phyloP scores from a whole-genome alignment of 225 moss, liverwort and hornwort genomes.

The Asterella californica region DNA sequence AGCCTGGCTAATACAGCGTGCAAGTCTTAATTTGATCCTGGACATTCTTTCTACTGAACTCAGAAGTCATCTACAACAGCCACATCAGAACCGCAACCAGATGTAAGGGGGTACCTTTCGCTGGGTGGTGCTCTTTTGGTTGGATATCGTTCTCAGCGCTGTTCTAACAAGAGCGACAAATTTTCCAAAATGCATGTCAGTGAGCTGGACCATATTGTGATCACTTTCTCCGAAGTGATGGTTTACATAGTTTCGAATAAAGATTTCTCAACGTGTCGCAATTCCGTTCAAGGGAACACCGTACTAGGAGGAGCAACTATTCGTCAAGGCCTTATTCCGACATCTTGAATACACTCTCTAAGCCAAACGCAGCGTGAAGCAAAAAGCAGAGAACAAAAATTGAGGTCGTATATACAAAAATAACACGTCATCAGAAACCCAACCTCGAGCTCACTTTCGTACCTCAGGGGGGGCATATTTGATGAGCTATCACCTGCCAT shows the following conservation, averaged over 20 bases:
- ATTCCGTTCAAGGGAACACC: background rate
- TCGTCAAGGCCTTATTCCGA: background rate
- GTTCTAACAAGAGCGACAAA: slow-evolving; percentile 24
- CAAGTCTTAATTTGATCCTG: background rate
- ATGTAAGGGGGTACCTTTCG: slow-evolving; percentile 16
- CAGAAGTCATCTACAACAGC: background rate
- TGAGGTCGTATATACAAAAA: background rate
- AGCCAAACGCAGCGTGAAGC: background rate
- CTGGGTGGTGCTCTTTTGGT: slow-evolving; percentile 4
- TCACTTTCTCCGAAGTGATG: background rate
- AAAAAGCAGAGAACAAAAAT: background rate
- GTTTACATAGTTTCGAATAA: background rate
- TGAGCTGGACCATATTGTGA: background rate
- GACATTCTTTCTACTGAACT: background rate
- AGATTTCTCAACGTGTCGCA: background rate
- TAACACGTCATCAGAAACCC: background rate
- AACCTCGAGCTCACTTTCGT: background rate
- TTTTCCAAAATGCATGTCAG: background rate
- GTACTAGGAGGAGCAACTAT: background rate
- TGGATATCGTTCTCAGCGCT: slow-evolving; percentile 20
- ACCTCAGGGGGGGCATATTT: slow-evolving; percentile 25
- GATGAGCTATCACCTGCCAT: slow-evolving; percentile 15
- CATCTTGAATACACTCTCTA: background rate
- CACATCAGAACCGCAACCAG: background rate
- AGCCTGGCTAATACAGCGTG: background rate